Base-by-base conservation (phyloP, 1,139 yeast species). In the Taiozyma onychis region DNA sequence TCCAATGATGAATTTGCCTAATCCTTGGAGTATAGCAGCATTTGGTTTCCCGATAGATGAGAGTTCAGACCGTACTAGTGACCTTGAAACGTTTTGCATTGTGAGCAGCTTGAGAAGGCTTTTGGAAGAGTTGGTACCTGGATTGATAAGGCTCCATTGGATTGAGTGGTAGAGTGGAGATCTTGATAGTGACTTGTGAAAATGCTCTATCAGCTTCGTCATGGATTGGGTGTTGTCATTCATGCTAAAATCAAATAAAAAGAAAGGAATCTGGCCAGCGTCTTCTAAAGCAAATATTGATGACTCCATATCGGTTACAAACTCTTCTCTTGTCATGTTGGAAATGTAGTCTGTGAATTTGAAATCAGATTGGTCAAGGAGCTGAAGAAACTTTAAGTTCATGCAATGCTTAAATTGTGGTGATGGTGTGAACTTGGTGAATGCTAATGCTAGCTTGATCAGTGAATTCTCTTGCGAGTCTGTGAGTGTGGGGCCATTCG, bases 301-400 rank as follows among this genome's bases (percentile, higher is more conserved):
- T 0, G 44, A 22, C 39, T 54, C 50, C 18, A 55, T n/a, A 13
- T 50, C 52, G 1, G 30, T n/a, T 3, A 52, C 35, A 32, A 54
- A 56, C 7, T 49, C 21, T 6, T 51, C 52, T 14, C 18, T 43
- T 1, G 48, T 44, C 43, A 53, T 45, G 42, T 57, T 61, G 3
- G 55, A 37, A 18, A 60, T 54, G 41, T 48, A 61, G 4, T 50
- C 48, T 3, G 51, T 49, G 39, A 59, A 55, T 9, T 46, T 45
- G 8, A 58, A 14, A 3, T 49, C 54, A 47, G 57, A 58, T 14
- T 28, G 32, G 3, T 44, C 39, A 7, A 60, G 28, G 18, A 52
- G 52, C n/a, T 54, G 51, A 2, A 61, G 43, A 28, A 60, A 60
- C 37, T 59, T 58, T 39, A 61, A 42, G 24, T 55, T 52, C 47